Evolutionary conservation across 208 protist genomes (phyloP).

Genomic region (Acanthamoeba triangularis): DNA sequence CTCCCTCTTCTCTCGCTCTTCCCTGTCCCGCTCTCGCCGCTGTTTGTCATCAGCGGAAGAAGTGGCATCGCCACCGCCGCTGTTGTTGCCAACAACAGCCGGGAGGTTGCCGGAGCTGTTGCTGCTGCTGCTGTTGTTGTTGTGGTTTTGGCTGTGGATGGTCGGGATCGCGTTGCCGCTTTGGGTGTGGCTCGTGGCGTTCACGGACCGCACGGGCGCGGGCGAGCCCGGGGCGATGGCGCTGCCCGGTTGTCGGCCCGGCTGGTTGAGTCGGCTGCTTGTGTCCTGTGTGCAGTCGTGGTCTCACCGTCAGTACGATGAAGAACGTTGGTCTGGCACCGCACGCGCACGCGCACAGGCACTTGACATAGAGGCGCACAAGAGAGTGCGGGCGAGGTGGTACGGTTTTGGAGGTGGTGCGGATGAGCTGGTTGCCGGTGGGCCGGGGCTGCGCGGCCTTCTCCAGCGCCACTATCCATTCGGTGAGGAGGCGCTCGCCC

Average conservation of each 20-base stretch:
- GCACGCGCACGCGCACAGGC: no score
- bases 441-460: background rate
- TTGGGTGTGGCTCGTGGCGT: background rate
- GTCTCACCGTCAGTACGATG: no score
- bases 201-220: no score
- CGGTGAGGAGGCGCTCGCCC: constrained; percentile 35
- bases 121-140: background rate
- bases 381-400: background rate
- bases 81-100: background rate
- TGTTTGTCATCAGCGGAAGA: background rate
- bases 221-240: no score
- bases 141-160: background rate
- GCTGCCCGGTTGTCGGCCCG: no score
- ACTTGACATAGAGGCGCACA: no score
- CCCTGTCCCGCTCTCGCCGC: background rate
- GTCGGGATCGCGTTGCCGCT: background rate
- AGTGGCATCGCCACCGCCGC: no score
- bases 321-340: no score
- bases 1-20: background rate
- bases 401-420: constrained; percentile 15
- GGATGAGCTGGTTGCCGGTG: constrained; percentile 6
- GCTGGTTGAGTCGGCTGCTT: no score
- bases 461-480: background rate
- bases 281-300: no score
- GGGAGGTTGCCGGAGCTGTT: background rate